Evolutionary conservation across 164 flowering plant species (phyloP), one percentile per base, ranked within the genome.

Genomic region (Macadamia integrifolia): DNA sequence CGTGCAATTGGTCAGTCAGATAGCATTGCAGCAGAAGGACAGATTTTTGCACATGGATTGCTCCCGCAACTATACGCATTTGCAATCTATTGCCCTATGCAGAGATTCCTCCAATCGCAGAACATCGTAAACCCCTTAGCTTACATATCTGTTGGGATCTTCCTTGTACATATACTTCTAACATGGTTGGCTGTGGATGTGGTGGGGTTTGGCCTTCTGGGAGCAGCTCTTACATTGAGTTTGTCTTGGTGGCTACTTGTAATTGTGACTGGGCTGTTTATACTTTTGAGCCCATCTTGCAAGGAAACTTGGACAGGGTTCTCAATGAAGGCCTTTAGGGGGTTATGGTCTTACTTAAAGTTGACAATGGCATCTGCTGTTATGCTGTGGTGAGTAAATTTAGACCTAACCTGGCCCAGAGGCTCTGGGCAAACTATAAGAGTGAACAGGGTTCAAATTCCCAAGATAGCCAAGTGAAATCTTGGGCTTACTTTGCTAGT

Each of bases 171-270:
- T 73, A 18, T 67, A 18, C 74, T 83, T 13, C 81, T 89, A 44
- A 73, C 85, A 10, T 91, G 87, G 86, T 10, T 86, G 2, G 87
- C 74, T 3, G 83, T 89, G 30, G 77, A 80, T 74, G 79, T 83
- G 6, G 60, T 86, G 62, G 71, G 78, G 31, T 89, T 69, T 70
- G 94, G 93, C 3, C 84, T 91, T 8, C n/a, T 91, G 1, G 97
- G 91, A 28, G 88, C 97, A 23, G 84, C 94, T 70, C 79, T 88
- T 6, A 80, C 87, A 1, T 74, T 87, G 46, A 86, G 94, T 66
- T 43, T 86, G 56, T 89, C 94, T 1, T 91, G 97, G 97, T 89
- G 94, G 97, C 9, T 87, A 13, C 75, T 89, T 6, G 87, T 78
- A 10, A 12, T 85, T n/a, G 0, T 77, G 0, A 82, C 85, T 71